Base-by-base conservation (phyloP, 352 stramenopile species). In the Phytophthora macrochlamydospora region DNA sequence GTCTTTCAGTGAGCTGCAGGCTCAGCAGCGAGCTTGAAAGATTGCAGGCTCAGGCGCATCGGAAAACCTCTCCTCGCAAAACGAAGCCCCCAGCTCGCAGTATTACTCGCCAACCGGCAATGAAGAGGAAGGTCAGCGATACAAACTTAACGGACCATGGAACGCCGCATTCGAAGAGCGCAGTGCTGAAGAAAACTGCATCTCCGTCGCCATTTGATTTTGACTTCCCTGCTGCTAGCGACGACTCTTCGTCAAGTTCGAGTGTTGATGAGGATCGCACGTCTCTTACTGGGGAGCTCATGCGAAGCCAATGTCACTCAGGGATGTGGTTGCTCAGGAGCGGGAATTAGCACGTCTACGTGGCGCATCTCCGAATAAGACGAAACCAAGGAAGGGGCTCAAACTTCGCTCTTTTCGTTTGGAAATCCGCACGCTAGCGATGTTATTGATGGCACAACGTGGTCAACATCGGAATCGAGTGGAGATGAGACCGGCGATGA, bases 1-100 rank as follows among this genome's bases (percentile, higher is more conserved):
- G 45, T 82, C 81, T 12, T 78, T 87, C 48, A 89, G 78, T 4
- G 80, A 92, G 44, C 54, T 91, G 30, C 80, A 91, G 62, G 81
- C 82, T 2, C 84, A 92, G 62, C 80, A 90, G 59, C 66, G 65
- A 79, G 50, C 59, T 84, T 18, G 72, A 80, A 55, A 59, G 51
- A 29, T 51, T 83, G 18, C 69, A 73, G 50, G 54, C 50, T 6
- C 52, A 71, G 55, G 67, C 69, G 7, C 57, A 78, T 24, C 58
- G 53, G 18, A 59, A 59, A 31, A 35, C 14, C 3, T 48, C 18
- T 7, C 24, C 31, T 4, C 40, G 63, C 52, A 43, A 38, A 43
- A 30, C 42, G 4, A 73, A 73, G 28, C 29, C 59, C 48, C 42
- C 30, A 12, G 37, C 58, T 68, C 50, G 44, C 30, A 67, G 50